These are phyloP conservation scores for Heritiera littoralis DNA, from an alignment of 345 rosid genomes.

Conservation along the genomic window DNA sequence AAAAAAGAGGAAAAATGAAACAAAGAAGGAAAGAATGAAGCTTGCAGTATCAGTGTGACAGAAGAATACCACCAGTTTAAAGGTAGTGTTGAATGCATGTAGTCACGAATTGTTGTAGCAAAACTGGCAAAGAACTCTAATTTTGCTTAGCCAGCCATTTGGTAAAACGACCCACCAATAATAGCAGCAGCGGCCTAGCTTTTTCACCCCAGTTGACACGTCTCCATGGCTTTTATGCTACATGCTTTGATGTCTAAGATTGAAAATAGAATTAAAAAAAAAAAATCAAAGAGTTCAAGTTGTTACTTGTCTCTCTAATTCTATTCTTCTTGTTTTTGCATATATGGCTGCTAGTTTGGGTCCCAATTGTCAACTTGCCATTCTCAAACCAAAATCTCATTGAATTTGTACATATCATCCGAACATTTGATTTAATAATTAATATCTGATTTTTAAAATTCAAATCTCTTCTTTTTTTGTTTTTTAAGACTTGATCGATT, in stretches of 20 bases:
- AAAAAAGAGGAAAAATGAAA: too few species aligned
- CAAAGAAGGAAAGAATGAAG: not conserved
- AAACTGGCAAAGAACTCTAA: not conserved
- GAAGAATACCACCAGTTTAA: not conserved
- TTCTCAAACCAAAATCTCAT: not conserved
- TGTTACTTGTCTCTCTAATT: not conserved
- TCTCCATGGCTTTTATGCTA: not conserved
- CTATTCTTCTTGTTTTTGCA: not conserved
- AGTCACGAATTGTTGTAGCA: not conserved
- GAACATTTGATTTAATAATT: too few species aligned
- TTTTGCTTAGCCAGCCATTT: not conserved
- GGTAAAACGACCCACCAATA: not conserved
- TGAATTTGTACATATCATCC: too few species aligned
- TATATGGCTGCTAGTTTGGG: not conserved
- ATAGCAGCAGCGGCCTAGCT: not conserved
- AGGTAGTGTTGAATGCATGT: not conserved
- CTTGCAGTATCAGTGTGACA: not conserved
- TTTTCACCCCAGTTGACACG: not conserved
- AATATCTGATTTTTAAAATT: not conserved
- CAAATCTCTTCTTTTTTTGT: too few species aligned
- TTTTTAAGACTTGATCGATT: too few species aligned
- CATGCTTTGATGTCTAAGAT: not conserved
- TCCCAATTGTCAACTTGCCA: not conserved
- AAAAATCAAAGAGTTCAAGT: not conserved
- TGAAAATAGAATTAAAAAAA: too few species aligned